Base-by-base conservation (phyloP, 2,329 filamentous ascomycete species). In the Cordyceps farinosa region DNA sequence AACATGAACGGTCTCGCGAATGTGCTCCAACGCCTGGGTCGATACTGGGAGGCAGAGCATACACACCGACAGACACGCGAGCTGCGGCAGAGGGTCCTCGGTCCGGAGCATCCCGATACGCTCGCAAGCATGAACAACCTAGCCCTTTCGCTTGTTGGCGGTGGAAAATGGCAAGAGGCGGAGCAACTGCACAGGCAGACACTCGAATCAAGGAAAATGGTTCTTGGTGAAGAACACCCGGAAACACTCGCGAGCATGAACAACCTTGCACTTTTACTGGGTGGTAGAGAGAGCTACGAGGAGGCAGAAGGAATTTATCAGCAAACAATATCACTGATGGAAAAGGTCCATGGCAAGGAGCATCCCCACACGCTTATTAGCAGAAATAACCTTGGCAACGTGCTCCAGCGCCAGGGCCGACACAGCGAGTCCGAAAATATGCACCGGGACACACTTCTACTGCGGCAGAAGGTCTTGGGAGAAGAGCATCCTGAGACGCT, bases 141-240 rank as follows among this genome's bases (percentile, higher is more conserved):
- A 1, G 67, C 45, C 13, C 3, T 6, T 36, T 32, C 22, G 22
- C n/a, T 62, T n/a, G 1, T 48, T 1, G 10, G 13, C 2, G 44
- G 45, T 32, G 45, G 59, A 5, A 50, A 47, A 30, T 58, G 30
- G 6, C 3, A 8, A 13, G 59, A 65, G 17, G 52, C 63, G 11
- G 38, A 62, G 36, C 45, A 30, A 13, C 22, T 59, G 15, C 17
- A 32, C 27, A 5, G 30, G 11, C 30, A 40, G 15, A 57, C 64
- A 9, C 69, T 66, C 38, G 69, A 71, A 59, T 70, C 73, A 8
- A 68, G 73, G 42, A 65, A 68, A 11, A 65, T 71, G 15, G 69
- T 73, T 22, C 67, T 58, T 13, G 55, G 55, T 11, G 17, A 58
- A 34, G n/a, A 58, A n/a, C 40, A 58, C 22, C 40, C 22, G 3